Evolutionary conservation across 2,329 filamentous ascomycete genomes (phyloP).

Genomic region (Arthrobotrys entomopaga): DNA sequence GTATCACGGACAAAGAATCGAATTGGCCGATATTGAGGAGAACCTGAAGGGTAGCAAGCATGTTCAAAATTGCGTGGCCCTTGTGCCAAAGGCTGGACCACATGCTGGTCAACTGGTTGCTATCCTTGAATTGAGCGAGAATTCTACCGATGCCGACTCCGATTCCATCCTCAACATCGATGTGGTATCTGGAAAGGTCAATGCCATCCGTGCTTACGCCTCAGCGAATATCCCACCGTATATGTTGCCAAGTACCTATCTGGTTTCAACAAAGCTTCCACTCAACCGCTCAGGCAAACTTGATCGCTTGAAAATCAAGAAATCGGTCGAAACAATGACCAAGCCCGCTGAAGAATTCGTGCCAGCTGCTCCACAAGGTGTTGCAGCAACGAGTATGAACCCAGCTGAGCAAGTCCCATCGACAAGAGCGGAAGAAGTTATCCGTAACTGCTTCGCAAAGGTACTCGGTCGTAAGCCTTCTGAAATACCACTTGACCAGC

Average conservation of each 20-base stretch:
- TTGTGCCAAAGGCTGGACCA: constrained; percentile 11
- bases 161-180: too few relatives aligned
- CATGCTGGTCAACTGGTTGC: constrained; percentile 12
- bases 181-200: neutral
- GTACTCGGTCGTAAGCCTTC: constrained; percentile 14
- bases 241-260: too few relatives aligned
- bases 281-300: neutral
- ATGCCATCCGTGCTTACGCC: neutral
- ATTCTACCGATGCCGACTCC: constrained; percentile 1
- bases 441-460: constrained; percentile 18
- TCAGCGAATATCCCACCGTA: constrained; percentile 8
- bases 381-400: neutral
- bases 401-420: neutral
- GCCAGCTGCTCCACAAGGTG: neutral
- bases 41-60: constrained; percentile 7
- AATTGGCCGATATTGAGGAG: constrained; percentile 67
- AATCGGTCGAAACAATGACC: neutral
- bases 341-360: neutral
- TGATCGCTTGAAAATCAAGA: neutral
- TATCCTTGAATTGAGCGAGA: constrained; percentile 2
- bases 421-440: neutral
- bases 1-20: constrained; percentile 73
- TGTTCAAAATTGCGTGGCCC: constrained; percentile 8
- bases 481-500: constrained; percentile 57
- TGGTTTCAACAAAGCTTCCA: constrained; percentile 15